Evolutionary conservation across 78 protist species (phyloP), one percentile per base, ranked within the genome.

Genomic region (Dictyostelium capitatum): DNA sequence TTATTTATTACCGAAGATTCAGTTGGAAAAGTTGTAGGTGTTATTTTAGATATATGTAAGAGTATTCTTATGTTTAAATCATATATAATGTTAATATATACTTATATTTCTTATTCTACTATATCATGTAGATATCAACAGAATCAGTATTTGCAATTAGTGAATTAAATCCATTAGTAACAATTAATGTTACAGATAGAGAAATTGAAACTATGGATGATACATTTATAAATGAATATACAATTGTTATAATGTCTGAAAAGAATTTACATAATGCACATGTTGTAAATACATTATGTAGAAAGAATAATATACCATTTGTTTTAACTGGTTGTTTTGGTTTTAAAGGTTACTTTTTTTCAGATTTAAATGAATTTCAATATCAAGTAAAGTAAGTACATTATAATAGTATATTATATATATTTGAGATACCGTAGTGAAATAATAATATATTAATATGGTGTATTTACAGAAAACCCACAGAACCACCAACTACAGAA

Each of bases 151-250:
- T 20, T 9, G 75, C 59, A 46, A 77, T 98, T 72, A 37, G 30
- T 10, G 97, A 90, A 54, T 95, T 97, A 25, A 98, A 98, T 89
- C 96, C 96, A 57, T 83, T 91, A 70, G 97, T 96, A 53, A 80
- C 48, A 30, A 79, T 90, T 41, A 30, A 67, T 32, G 17, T 46
- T 1, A 64, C 80, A 56, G 46, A 62, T 32, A 56, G 37, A 65
- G 83, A 41, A 12, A 41, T 37, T n/a, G 85, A 78, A 25, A 25
- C 79, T 23, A 73, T 96, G 43, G 64, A 69, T 47, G 59, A 37
- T 12, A 93, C 79, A 7, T 56, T 25, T n/a, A 20, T 89, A 20
- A 12, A 50, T 25, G 19, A 6, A 6, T 96, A 67, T 81, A 37
- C 84, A 53, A 75, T 97, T 14, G 97, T 94, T 8, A 90, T 95